These are phyloP conservation scores for Colletotrichum spinosum DNA, from an alignment of 2,329 filamentous ascomycete genomes.

Conservation along the genomic window DNA sequence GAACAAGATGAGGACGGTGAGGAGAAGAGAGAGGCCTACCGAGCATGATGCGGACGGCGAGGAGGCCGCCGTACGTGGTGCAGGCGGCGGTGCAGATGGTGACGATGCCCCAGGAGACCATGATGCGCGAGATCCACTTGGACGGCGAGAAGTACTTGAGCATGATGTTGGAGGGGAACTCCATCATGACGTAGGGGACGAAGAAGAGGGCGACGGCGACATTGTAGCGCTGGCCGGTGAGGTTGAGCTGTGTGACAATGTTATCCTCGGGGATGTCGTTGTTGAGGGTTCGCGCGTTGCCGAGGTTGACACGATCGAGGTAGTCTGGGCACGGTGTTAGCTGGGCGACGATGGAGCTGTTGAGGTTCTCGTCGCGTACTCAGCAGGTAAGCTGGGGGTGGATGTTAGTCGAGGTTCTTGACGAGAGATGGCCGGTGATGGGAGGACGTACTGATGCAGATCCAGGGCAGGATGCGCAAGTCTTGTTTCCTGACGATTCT, in stretches of 20 bases:
- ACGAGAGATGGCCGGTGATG: background rate
- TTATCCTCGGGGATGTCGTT: slow-evolving; percentile 48
- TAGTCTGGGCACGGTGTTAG: slow-evolving; percentile 36
- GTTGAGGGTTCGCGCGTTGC: slow-evolving; percentile 49
- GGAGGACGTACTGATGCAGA: slow-evolving; percentile 39
- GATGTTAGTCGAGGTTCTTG: slow-evolving; percentile 4
- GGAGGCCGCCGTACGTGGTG: slow-evolving; percentile 58
- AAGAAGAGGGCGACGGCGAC: slow-evolving; percentile 47
- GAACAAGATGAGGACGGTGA: no score
- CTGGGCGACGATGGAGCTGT: background rate
- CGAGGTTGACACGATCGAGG: slow-evolving; percentile 48
- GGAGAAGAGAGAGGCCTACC: slow-evolving; percentile 43
- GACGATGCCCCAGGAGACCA: slow-evolving; percentile 61
- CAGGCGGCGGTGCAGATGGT: slow-evolving; percentile 61
- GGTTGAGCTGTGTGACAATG: slow-evolving; percentile 45
- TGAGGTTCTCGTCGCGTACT: slow-evolving; percentile 37
- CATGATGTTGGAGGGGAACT: slow-evolving; percentile 48
- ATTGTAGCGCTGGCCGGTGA: slow-evolving; percentile 47
- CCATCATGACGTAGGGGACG: slow-evolving; percentile 45
- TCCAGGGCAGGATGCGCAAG: slow-evolving; percentile 47
- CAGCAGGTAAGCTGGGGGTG: slow-evolving; percentile 41
- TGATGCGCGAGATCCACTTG: slow-evolving; percentile 51
- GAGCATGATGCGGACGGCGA: slow-evolving; percentile 61
- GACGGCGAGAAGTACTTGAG: slow-evolving; percentile 50
- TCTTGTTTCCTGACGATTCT: slow-evolving; percentile 49